Percentiles rank a stretch among this genome's conserved stretches.
Conservation (phyloP, 225 moss, liverwort and hornwort genomes). For the Bryum argenteum region DNA sequence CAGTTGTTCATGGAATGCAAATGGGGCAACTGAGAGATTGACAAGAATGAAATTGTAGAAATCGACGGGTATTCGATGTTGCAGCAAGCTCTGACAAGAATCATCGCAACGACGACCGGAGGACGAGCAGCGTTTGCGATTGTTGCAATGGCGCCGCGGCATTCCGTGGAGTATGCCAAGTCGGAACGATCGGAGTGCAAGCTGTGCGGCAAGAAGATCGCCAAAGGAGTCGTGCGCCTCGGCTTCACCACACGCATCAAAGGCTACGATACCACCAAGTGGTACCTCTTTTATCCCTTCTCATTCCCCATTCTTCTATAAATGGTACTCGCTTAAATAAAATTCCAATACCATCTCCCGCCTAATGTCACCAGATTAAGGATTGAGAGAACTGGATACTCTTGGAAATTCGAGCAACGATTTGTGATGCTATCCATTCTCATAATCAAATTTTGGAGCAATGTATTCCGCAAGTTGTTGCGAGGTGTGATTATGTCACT, state of each 20-base stretch:
- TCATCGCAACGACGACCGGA: neutral
- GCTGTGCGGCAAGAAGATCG: conserved; percentile 50
- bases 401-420: neutral
- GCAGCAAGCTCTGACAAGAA: conserved; percentile 19
- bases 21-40: neutral
- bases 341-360: no score
- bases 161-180: conserved; percentile 65
- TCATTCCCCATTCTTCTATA: neutral
- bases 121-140: neutral
- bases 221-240: conserved; percentile 51
- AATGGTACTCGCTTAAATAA: no score
- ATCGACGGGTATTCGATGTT: neutral
- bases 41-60: conserved; percentile 1
- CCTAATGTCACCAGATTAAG: no score
- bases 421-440: neutral
- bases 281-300: conserved; percentile 22
- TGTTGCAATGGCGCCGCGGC: conserved; percentile 38
- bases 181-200: conserved; percentile 60
- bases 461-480: neutral
- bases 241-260: conserved; percentile 41
- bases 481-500: neutral
- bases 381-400: no score
- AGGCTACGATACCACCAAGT: conserved; percentile 46
- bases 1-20: neutral
- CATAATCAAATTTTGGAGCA: neutral